phyloP scores from a whole-genome alignment of 768 basidiomycete genomes.

The Tulasnella sp. region DNA sequence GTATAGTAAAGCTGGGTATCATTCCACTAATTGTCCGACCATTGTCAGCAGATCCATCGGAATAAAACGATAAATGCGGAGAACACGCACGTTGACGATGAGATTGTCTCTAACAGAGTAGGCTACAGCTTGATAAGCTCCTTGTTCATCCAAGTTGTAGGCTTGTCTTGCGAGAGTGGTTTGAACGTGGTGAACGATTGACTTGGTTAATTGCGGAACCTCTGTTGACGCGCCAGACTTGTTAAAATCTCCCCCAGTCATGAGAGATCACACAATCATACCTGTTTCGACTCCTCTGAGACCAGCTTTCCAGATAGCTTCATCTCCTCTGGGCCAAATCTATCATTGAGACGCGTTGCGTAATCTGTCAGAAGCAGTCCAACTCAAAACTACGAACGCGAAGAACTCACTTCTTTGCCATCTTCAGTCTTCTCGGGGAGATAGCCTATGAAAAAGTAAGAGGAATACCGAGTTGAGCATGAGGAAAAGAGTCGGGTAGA shows the following conservation, averaged over 20 bases:
- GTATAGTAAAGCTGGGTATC: conserved; percentile 64
- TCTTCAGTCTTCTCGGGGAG: conserved; percentile 58
- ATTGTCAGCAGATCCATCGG: conserved; percentile 25
- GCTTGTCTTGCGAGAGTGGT: conserved; percentile 84
- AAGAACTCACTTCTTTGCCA: conserved; percentile 42
- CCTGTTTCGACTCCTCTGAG: conserved; percentile 16
- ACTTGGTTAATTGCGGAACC: conserved; percentile 49
- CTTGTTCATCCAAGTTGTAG: conserved; percentile 69
- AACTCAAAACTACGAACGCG: no score
- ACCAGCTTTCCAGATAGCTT: conserved; percentile 24
- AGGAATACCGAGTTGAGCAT: not conserved
- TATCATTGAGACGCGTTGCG: no score
- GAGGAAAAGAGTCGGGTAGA: not conserved
- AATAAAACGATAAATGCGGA: not conserved
- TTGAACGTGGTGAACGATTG: conserved; percentile 71
- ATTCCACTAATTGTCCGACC: conserved; percentile 55
- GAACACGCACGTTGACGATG: conserved; percentile 37
- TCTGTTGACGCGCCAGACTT: conserved; percentile 28
- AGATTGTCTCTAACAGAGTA: conserved; percentile 80
- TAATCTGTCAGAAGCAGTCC: no score
- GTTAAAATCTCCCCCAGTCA: not conserved
- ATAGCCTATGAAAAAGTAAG: conserved; percentile 39
- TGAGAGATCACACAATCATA: not conserved
- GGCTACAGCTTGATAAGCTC: conserved; percentile 87
- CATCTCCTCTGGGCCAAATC: conserved; percentile 75